Evolutionary conservation across 345 rosid genomes (phyloP), one percentile per base, ranked within the genome.

Genomic region (Excoecaria cochinchinensis): DNA sequence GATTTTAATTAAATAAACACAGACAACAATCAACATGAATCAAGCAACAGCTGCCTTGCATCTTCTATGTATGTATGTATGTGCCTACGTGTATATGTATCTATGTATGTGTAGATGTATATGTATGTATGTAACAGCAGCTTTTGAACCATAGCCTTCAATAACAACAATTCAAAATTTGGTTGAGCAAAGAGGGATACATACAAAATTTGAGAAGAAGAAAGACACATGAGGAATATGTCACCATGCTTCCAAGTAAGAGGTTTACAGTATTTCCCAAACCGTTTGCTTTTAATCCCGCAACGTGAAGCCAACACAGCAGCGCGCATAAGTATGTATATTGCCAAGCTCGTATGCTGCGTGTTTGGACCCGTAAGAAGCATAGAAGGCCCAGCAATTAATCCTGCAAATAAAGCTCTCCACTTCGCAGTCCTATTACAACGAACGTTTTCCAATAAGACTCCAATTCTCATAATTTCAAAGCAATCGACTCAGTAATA

Each of bases 181-280:
- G 59, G 38, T 40, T 47, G 10, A 36, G 68, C 74, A 67, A 22
- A 25, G 68, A 6, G 65, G 56, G 63, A 25, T 76, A 82, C 94
- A 63, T 88, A 92, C 99, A 95, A 80, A 85, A 92, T 91, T 87
- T 95, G 97, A 0, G 94, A 92, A 10, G 97, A 95, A 13, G 99
- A 91, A 72, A 92, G 95, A 80, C 97, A 95, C 99, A 92, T 95
- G 59, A 95, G 95, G 78, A 95, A 91, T 58, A 91, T 76, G 80
- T 95, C 99, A 2, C 97, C 97, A 57, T 95, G 97, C 90, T 90
- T 92, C 99, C 99, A 95, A 52, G 99, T 90, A 76, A 95, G 97
- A 42, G 99, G 99, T 80, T 89, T 90, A 78, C 97, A 95, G n/a
- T 87, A 63, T 46, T 76, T 79, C 71, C 95, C 97, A 75, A 92